Evolutionary conservation across 177 flowering plant species (phyloP).

Genomic region (Vitis hybrid): DNA sequence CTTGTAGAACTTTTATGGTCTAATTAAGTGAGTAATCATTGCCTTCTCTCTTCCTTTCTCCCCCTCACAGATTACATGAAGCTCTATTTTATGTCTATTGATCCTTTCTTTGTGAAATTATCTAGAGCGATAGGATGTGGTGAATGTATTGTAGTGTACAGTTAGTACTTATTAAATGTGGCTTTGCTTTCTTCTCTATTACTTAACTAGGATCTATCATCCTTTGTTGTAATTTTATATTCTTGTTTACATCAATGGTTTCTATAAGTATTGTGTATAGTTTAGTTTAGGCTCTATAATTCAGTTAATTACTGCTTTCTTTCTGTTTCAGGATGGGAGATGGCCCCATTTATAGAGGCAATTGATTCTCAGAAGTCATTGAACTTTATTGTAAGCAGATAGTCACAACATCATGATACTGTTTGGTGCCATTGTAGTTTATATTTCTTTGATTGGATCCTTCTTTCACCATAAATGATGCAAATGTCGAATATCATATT

Average conservation of each 20-base stretch:
- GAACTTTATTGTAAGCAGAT: conserved; percentile 53
- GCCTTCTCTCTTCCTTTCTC: too few relatives aligned
- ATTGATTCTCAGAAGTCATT: conserved; percentile 71
- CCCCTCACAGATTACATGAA: not conserved
- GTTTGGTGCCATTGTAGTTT: not conserved
- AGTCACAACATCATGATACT: not conserved
- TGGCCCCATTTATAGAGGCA: conserved; percentile 97
- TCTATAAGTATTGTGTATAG: too few relatives aligned
- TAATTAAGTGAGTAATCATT: too few relatives aligned
- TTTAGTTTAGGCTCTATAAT: too few relatives aligned
- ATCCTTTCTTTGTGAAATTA: not conserved
- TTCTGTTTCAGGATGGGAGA: conserved; percentile 78
- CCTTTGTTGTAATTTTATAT: too few relatives aligned
- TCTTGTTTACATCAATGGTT: too few relatives aligned
- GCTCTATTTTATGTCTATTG: not conserved
- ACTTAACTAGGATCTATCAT: too few relatives aligned
- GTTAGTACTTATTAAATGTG: too few relatives aligned
- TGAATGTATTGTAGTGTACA: not conserved
- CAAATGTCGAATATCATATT: too few relatives aligned
- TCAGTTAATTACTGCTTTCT: not conserved
- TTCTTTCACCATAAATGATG: not conserved
- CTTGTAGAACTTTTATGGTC: too few relatives aligned
- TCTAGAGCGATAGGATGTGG: not conserved
- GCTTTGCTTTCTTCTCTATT: not conserved
- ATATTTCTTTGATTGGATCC: not conserved